Conservation (phyloP, 768 basidiomycete genomes). For the Leccinum rimulosum region DNA sequence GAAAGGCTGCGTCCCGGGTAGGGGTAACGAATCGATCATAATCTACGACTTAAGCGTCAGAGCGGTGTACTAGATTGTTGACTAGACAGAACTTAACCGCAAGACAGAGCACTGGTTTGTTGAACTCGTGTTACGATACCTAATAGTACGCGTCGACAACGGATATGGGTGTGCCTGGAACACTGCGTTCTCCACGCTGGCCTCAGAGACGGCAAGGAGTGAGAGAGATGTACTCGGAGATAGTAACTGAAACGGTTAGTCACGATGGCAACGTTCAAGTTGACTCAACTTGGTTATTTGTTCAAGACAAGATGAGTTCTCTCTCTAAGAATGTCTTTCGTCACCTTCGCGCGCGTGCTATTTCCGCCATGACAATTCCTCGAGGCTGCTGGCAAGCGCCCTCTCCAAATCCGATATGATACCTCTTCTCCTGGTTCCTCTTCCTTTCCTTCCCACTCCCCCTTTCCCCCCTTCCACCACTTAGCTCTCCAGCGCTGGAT, state of each 20-base stretch:
- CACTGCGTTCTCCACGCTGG: background rate
- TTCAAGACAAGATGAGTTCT: background rate
- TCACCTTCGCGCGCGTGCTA: slow-evolving; percentile 15
- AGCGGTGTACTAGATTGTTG: background rate
- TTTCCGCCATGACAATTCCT: slow-evolving; percentile 29
- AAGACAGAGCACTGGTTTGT: slow-evolving; percentile 20
- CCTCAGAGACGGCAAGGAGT: background rate
- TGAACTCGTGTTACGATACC: slow-evolving; percentile 6
- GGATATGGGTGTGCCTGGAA: background rate
- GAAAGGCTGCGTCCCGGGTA: slow-evolving; percentile 44
- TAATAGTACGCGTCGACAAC: background rate
- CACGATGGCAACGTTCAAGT: background rate
- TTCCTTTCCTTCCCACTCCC: slow-evolving; percentile 11
- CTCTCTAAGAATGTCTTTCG: background rate
- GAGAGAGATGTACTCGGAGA: too few species aligned
- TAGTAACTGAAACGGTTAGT: background rate
- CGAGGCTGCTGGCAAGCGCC: slow-evolving; percentile 27
- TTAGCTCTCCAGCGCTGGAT: slow-evolving; percentile 26
- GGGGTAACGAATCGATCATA: slow-evolving; percentile 30
- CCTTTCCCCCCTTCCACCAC: slow-evolving; percentile 6
- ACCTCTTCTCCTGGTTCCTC: slow-evolving; percentile 1
- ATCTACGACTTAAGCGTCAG: slow-evolving; percentile 2
- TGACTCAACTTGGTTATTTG: background rate
- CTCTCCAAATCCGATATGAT: background rate
- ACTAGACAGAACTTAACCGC: slow-evolving; percentile 1